These are phyloP conservation scores for Ascomycota sp. DNA, from an alignment of 2,329 filamentous ascomycete species.

Conservation along the genomic window DNA sequence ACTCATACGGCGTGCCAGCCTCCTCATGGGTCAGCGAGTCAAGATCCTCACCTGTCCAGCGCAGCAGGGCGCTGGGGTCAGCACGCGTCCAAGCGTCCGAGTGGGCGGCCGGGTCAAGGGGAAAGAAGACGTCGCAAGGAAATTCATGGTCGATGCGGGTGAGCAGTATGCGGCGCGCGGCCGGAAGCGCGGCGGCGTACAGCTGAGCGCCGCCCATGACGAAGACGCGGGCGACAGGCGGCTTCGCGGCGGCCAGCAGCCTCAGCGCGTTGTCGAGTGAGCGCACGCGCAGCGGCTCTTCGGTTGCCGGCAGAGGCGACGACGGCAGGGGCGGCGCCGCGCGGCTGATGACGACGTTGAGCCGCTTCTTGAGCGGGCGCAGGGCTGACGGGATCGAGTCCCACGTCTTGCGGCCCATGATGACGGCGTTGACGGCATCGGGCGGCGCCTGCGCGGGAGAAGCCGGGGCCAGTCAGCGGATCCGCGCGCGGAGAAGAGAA, in stretches of 20 bases:
- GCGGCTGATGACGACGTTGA: slow-evolving; percentile 66
- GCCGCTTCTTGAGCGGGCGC: slow-evolving; percentile 56
- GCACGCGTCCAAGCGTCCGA: slow-evolving; percentile 20
- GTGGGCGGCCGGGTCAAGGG: slow-evolving; percentile 28
- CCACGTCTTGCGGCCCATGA: slow-evolving; percentile 98
- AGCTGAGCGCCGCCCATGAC: slow-evolving; percentile 83
- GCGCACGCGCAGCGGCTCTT: slow-evolving; percentile 32
- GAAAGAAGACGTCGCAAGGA: slow-evolving; percentile 60
- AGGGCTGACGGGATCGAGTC: slow-evolving; percentile 66
- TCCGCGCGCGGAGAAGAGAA: not conserved
- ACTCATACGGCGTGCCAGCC: slow-evolving; percentile 44
- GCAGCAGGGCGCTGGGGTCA: slow-evolving; percentile 32
- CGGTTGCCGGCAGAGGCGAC: slow-evolving; percentile 2
- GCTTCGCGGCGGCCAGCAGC: too few relatives aligned
- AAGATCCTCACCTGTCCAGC: slow-evolving; percentile 46
- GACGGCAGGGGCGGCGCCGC: slow-evolving; percentile 12
- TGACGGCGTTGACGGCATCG: slow-evolving; percentile 46
- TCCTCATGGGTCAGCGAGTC: slow-evolving; percentile 38
- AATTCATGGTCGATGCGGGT: slow-evolving; percentile 50
- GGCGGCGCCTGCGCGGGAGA: slow-evolving; percentile 13
- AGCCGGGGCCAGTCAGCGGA: too few relatives aligned
- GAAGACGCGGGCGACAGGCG: slow-evolving; percentile 40
- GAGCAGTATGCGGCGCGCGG: slow-evolving; percentile 43
- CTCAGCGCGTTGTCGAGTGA: slow-evolving; percentile 40
- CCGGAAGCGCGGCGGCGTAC: slow-evolving; percentile 49